Conservation (phyloP, 176 grass and related monocot species). For the Thinopyrum elongatum region DNA sequence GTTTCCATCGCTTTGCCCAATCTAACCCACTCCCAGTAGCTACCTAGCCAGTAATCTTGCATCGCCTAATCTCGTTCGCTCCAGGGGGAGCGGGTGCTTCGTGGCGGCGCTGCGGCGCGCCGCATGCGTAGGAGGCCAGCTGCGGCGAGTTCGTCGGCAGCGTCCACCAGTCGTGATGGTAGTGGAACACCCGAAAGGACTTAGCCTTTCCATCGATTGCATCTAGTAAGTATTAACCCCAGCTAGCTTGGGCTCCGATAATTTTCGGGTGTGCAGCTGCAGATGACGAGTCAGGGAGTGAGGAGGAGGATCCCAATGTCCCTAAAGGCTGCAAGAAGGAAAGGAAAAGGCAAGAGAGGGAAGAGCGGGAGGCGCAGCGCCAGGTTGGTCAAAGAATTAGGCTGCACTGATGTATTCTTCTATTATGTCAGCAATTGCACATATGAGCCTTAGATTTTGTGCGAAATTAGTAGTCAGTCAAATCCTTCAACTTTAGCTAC, state of each 20-base stretch:
- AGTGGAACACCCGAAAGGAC: background rate
- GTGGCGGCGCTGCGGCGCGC: conserved; percentile 36
- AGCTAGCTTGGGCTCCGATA: background rate
- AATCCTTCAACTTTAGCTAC: background rate
- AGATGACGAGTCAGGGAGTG: conserved; percentile 50
- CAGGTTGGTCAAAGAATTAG: conserved; percentile 47
- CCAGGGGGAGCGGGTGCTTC: conserved; percentile 73
- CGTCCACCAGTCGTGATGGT: conserved; percentile 58
- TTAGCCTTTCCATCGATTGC: background rate
- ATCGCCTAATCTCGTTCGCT: background rate
- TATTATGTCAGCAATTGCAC: background rate
- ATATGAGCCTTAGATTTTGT: background rate
- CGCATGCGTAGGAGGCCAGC: conserved; percentile 80
- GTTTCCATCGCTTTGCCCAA: background rate
- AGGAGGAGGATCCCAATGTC: conserved; percentile 56
- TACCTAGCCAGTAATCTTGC: background rate
- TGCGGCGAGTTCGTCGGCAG: conserved; percentile 53
- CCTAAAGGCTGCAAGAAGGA: conserved; percentile 75
- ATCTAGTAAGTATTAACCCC: background rate
- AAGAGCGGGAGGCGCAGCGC: conserved; percentile 53
- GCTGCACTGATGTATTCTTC: background rate
- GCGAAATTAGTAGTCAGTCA: background rate
- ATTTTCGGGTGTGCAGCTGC: background rate
- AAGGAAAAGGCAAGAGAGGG: conserved; percentile 85
- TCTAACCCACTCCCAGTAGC: background rate